Evolutionary conservation across 2,329 filamentous ascomycete species (phyloP), one percentile per base, ranked within the genome.

Genomic region (Sphaerulina populicola): DNA sequence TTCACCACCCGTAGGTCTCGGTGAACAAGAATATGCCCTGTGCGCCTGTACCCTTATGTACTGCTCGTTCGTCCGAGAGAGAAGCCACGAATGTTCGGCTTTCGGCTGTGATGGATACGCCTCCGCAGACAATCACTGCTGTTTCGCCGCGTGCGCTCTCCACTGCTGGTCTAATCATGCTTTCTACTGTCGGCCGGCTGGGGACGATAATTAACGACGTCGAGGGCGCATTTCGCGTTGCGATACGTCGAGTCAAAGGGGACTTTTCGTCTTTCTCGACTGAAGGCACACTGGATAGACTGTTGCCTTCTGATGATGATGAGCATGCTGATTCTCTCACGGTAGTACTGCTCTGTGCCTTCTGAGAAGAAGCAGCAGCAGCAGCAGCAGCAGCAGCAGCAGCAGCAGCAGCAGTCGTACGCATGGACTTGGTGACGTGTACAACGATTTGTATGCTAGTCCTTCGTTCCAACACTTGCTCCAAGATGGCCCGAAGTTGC

Each of bases 21-120:
- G 74, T 74, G 66, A 81, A 78, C 30, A 82, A 62, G 62, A 76
- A 81, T 27, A 83, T 77, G 0, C 81, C 81, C 63, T 83, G 80
- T 11, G 81, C 81, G 0, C 80, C 80, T 0, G 78, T 83, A 2
- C 81, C 81, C 64, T 84, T 84, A 58, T 83, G 80, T 39, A 84
- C 79, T 3, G 79, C 81, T 29, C 81, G 71, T 65, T 85, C 81
- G 63, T 85, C 80, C 57, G 78, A 81, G 38, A 84, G 58, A 7
- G 62, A 70, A 2, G 78, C 78, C 0, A 79, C 78, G 49, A 70
- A 74, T 11, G 71, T 73, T 51, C 80, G 72, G 4, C 80, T 76
- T 55, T 77, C 72, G n/a, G 74, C 71, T 3, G 77, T 74, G 42
- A 84, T 62, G 0, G 77, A 74, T 1, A 67, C 63, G 0, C 79